Conservation (phyloP, 2,329 filamentous ascomycete genomes). For the Fusarium circinatum region DNA sequence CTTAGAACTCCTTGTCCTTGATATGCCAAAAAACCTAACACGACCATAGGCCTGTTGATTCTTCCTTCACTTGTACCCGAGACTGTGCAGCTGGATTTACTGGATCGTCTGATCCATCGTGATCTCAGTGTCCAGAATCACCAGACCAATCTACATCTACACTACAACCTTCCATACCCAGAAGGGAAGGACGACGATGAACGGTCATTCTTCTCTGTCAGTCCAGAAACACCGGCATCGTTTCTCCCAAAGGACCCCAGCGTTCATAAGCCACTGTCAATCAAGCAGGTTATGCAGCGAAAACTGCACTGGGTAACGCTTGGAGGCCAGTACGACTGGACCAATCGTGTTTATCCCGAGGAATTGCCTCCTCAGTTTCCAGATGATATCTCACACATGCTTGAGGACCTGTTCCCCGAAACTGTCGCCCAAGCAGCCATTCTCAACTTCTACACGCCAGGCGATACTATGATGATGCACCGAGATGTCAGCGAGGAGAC, state of each 20-base stretch:
- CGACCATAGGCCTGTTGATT: conserved; percentile 75
- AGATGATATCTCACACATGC: conserved; percentile 72
- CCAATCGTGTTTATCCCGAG: conserved; percentile 80
- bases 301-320: conserved; percentile 94
- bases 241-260: conserved; percentile 75
- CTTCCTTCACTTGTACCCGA: conserved; percentile 79
- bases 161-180: conserved; percentile 76
- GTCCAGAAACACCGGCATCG: conserved; percentile 61
- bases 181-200: conserved; percentile 38
- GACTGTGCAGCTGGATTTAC: conserved; percentile 72
- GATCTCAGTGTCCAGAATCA: conserved; percentile 80
- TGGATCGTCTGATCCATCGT: conserved; percentile 79
- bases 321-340: conserved; percentile 98
- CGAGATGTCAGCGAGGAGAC: conserved; percentile 91
- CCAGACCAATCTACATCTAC: conserved; percentile 89
- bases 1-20: not conserved
- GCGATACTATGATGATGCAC: conserved; percentile 92
- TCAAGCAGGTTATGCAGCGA: conserved; percentile 76
- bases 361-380: conserved; percentile 78
- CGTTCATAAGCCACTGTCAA: conserved; percentile 79
- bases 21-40: not conserved
- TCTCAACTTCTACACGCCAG: conserved; percentile 90
- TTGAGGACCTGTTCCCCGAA: conserved; percentile 77
- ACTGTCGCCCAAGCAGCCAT: conserved; percentile 90
- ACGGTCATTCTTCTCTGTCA: conserved; percentile 65